phyloP scores from a whole-genome alignment of 192 early-diverging fungal species.

The Lunasporangiospora selenospora region DNA sequence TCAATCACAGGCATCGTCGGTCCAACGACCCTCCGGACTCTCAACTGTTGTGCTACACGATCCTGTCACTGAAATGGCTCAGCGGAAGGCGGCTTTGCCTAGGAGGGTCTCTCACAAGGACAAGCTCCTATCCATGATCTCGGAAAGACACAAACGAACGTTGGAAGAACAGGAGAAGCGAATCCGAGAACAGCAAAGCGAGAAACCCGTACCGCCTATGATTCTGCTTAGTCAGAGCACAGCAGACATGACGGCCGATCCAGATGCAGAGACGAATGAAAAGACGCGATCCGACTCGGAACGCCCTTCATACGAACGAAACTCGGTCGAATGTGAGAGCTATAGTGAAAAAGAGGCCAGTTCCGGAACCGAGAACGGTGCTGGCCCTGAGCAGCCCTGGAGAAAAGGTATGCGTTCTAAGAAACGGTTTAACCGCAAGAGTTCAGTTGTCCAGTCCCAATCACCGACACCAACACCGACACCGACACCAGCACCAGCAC shows the following conservation, averaged over 20 bases:
- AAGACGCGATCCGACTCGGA: background rate
- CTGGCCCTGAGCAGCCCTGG: slow-evolving; percentile 2
- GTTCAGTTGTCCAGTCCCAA: background rate
- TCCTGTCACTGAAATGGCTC: slow-evolving; percentile 24
- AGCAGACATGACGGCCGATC: slow-evolving; percentile 3
- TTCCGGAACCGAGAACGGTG: slow-evolving; percentile 4
- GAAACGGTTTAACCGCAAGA: slow-evolving; percentile 35
- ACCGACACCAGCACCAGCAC: slow-evolving; percentile 4
- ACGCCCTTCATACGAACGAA: background rate
- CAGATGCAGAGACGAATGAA: background rate
- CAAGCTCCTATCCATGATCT: slow-evolving; percentile 39
- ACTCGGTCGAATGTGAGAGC: background rate
- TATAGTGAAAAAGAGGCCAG: slow-evolving; percentile 2
- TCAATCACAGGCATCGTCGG: slow-evolving; percentile 3
- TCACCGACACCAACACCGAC: slow-evolving; percentile 3
- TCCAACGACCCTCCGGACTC: slow-evolving; percentile 23
- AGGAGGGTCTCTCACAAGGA: slow-evolving; percentile 38
- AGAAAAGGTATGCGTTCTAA: too few relatives aligned
- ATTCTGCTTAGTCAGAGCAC: slow-evolving; percentile 48
- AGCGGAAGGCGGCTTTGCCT: slow-evolving; percentile 18
- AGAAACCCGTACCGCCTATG: slow-evolving; percentile 35
- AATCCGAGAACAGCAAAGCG: slow-evolving; percentile 17
- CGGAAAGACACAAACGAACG: slow-evolving; percentile 33
- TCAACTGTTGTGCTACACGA: slow-evolving; percentile 37
- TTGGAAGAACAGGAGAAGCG: slow-evolving; percentile 28